phyloP scores from a whole-genome alignment of 768 basidiomycete genomes.

The Coprinopsis marcescibilis region DNA sequence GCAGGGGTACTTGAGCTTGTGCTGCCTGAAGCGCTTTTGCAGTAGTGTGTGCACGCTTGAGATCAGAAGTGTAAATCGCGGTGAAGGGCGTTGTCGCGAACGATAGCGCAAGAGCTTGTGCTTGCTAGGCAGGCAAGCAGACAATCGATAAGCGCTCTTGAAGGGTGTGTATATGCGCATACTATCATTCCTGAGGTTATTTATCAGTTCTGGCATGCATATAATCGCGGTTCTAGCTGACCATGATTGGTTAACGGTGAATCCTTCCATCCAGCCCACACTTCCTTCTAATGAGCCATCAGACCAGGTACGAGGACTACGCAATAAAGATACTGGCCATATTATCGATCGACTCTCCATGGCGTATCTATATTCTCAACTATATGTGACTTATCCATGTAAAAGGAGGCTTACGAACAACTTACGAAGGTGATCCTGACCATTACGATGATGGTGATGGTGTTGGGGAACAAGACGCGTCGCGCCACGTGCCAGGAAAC shows the following conservation, averaged over 20 bases:
- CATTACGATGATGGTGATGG: constrained; percentile 14
- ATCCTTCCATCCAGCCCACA: constrained; percentile 78
- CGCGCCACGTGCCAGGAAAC: too few relatives aligned
- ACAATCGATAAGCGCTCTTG: not conserved
- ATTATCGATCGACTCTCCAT: constrained; percentile 77
- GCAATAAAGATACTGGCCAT: constrained; percentile 36
- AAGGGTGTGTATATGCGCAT: constrained; percentile 18
- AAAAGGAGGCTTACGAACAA: not conserved
- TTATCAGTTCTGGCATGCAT: constrained; percentile 6
- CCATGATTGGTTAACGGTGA: constrained; percentile 73
- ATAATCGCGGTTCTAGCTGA: constrained; percentile 21
- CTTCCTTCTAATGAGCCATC: constrained; percentile 18
- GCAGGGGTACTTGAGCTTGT: constrained; percentile 38
- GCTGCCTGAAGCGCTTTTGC: constrained; percentile 49
- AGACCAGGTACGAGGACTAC: constrained; percentile 1
- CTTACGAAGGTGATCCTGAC: constrained; percentile 40
- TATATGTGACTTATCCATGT: not conserved
- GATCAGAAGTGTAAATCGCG: constrained; percentile 59
- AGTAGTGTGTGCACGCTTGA: constrained; percentile 59
- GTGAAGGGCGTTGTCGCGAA: constrained; percentile 44
- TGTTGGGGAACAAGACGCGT: not conserved
- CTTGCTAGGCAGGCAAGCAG: constrained; percentile 39
- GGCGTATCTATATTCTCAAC: constrained; percentile 61
- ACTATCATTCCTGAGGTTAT: constrained; percentile 49
- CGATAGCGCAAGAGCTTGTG: constrained; percentile 51